Evolutionary conservation across 257 asterid species (phyloP).

Genomic region (Avicennia marina): DNA sequence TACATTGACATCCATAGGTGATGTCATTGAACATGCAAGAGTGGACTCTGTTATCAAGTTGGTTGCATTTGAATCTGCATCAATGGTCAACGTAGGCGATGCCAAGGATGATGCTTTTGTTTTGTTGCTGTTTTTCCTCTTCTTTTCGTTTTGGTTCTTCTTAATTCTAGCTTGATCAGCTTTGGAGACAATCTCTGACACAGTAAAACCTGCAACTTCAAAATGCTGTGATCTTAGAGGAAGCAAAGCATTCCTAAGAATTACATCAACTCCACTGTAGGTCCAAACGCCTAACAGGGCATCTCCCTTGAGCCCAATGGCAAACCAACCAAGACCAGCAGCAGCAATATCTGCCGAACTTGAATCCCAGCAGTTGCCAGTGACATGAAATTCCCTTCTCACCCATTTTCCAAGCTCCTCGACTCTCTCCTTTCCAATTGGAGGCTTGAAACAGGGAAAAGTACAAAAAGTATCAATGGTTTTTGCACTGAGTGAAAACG

Average conservation of each 20-base stretch:
- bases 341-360: conserved; percentile 70
- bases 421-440: conserved; percentile 63
- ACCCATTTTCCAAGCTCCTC: conserved; percentile 78
- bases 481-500: not conserved
- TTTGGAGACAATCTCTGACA: conserved; percentile 63
- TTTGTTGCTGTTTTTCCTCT: conserved; percentile 25
- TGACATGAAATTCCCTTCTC: conserved; percentile 49
- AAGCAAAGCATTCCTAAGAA: conserved; percentile 57
- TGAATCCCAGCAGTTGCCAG: conserved; percentile 66
- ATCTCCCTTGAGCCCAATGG: conserved; percentile 79
- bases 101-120: conserved; percentile 1
- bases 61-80: conserved; percentile 14
- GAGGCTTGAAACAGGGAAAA: conserved; percentile 52
- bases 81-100: conserved; percentile 8
- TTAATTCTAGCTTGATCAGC: conserved; percentile 60
- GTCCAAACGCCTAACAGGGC: conserved; percentile 70
- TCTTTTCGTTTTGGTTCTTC: conserved; percentile 30
- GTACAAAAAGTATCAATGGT: not conserved
- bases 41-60: conserved; percentile 2
- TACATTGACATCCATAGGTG: not conserved
- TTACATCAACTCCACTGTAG: conserved; percentile 69
- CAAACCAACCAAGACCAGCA: conserved; percentile 89
- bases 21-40: conserved; percentile 4
- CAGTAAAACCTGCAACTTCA: conserved; percentile 80
- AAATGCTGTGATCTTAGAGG: conserved; percentile 59